These are phyloP conservation scores for Phytophthora ohioensis DNA, from an alignment of 352 stramenopile species.

Conservation along the genomic window DNA sequence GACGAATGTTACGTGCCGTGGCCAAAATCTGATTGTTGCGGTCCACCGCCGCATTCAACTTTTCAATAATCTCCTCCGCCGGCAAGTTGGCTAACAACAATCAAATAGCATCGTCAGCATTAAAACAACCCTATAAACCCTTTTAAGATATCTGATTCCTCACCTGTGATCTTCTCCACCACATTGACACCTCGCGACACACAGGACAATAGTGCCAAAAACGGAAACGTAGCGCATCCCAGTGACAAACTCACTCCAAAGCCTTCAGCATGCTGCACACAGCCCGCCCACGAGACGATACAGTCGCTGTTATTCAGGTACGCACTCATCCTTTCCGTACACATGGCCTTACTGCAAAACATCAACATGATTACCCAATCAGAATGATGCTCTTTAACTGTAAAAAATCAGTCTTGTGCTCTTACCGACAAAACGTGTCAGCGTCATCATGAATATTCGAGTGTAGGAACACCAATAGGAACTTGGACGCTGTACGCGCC, in stretches of 20 bases:
- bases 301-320: conserved; percentile 86
- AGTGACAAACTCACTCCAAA: conserved; percentile 87
- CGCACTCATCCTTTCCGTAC: conserved; percentile 70
- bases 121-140: background rate
- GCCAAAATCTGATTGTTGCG: conserved; percentile 83
- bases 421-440: conserved; percentile 75
- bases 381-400: conserved; percentile 22
- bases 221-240: conserved; percentile 84
- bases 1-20: conserved; percentile 70
- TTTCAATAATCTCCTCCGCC: conserved; percentile 64
- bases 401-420: conserved; percentile 7
- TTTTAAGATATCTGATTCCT: background rate
- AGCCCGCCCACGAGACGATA: conserved; percentile 86
- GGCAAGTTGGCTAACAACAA: conserved; percentile 62
- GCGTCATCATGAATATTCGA: conserved; percentile 88
- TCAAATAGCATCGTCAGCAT: conserved; percentile 6
- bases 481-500: conserved; percentile 83
- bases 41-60: conserved; percentile 62
- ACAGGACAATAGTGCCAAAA: conserved; percentile 82
- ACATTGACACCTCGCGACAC: conserved; percentile 82
- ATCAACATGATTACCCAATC: conserved; percentile 20
- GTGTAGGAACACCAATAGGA: conserved; percentile 86
- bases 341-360: conserved; percentile 60
- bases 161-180: conserved; percentile 87
- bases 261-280: conserved; percentile 80